Evolutionary conservation across 2,329 filamentous ascomycete genomes (phyloP).

Genomic region (Domatiomyces catenatus): DNA sequence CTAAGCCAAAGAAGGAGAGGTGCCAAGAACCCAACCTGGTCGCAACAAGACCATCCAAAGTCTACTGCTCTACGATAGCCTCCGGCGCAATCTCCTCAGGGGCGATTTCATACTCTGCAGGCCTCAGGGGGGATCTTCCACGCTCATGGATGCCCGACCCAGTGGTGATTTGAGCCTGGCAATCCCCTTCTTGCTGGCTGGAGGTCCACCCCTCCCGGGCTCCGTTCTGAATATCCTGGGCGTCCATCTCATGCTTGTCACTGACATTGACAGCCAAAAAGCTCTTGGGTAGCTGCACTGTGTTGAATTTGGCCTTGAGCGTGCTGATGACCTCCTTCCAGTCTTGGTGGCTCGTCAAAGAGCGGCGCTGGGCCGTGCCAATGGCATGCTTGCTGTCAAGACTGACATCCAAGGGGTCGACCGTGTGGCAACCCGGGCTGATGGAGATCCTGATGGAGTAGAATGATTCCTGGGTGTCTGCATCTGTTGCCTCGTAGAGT

Average conservation of each 20-base stretch:
- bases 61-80: not conserved
- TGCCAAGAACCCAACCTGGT: not conserved
- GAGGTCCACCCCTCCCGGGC: not conserved
- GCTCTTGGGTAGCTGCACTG: slow-evolving; percentile 43
- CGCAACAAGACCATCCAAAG: not conserved
- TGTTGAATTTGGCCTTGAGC: slow-evolving; percentile 83
- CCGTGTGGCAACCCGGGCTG: slow-evolving; percentile 88
- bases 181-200: not conserved
- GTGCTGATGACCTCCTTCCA: slow-evolving; percentile 98
- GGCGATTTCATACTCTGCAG: not conserved
- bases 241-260: slow-evolving; percentile 29
- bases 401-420: slow-evolving; percentile 89
- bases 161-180: not conserved
- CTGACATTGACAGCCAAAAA: slow-evolving; percentile 38
- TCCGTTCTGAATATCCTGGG: slow-evolving; percentile 1
- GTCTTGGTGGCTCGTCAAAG: slow-evolving; percentile 76
- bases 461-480: slow-evolving; percentile 60
- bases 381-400: slow-evolving; percentile 94
- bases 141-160: not conserved
- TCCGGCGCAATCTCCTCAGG: not conserved
- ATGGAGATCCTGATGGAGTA: slow-evolving; percentile 96
- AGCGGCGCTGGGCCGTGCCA: slow-evolving; percentile 77
- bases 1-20: no score
- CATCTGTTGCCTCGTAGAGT: slow-evolving; percentile 85
- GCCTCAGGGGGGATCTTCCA: not conserved